Base-by-base conservation (phyloP, 2,329 filamentous ascomycete species). In the Clarireedia sp. region DNA sequence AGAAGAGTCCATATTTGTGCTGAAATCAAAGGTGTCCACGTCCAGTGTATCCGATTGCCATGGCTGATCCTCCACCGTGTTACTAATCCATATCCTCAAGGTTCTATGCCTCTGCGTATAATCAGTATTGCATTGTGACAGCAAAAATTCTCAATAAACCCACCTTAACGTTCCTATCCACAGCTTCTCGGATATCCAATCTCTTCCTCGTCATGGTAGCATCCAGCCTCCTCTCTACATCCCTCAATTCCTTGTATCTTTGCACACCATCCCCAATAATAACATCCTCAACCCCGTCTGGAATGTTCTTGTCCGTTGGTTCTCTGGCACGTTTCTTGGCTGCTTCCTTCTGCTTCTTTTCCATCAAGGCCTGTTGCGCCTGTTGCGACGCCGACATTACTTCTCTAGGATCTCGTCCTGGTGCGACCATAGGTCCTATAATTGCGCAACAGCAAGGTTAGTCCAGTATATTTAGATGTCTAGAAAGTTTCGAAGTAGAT, bases 161-260 rank as follows among this genome's bases (percentile, higher is more conserved):
- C 69, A 84, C 81, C 78, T 89, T 94, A 58, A 83, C 77, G 59
- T 85, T 86, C 61, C 86, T 82, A 68, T 82, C 87, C 53, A 89
- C 81, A 44, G 83, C 85, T 69, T 97, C 92, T 60, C 89, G 82
- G 60, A 96, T 86, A 68, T 99, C 94, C 59, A 99, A 75, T 59
- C 91, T 81, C 76, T 99, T 99, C 67, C 92, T 85, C 70, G 94
- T 91, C 79, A 96, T 95, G 17, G 89, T 88, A 41, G 92, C 89
- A 74, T 99, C 94, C 55, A 99, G 77, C 53, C 85, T 82, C 67
- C 89, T 85, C 78, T 99, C 94, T 57, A 95, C 77, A 62, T 95
- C 90, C 67, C 90, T 83, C 68, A 99, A 74, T 56, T 87, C 83
- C 67, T 84, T 85, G 74, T 99, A 99, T 63, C 89, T 81, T 68